Percentiles rank a stretch among this genome's conserved stretches.
These are phyloP conservation scores for Suillus variegatus DNA, from an alignment of 768 basidiomycete genomes.

Conservation along the genomic window DNA sequence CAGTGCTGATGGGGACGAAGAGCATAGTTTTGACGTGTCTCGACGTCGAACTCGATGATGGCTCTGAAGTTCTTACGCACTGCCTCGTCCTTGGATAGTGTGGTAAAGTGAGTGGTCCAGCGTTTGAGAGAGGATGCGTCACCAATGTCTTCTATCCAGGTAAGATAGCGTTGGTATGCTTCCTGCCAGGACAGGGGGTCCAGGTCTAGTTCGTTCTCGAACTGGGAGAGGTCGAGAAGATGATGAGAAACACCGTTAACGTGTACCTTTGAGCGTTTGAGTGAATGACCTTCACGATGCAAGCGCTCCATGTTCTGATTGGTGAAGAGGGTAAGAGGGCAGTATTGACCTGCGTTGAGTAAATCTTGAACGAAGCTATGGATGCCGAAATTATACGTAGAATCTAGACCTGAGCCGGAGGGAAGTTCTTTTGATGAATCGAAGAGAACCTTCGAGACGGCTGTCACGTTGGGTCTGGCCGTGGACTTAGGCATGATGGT, in stretches of 20 bases:
- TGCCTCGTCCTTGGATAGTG: background rate
- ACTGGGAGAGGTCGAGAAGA: background rate
- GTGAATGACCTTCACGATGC: background rate
- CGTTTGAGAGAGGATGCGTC: rapidly evolving
- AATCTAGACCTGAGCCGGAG: background rate
- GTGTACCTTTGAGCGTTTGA: background rate
- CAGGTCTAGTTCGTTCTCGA: background rate
- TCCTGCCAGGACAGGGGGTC: background rate
- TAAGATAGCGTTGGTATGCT: background rate
- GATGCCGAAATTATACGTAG: no score
- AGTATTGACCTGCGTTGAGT: background rate
- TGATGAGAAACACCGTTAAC: background rate
- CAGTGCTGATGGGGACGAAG: no score
- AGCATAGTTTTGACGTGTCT: background rate
- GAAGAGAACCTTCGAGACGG: no score
- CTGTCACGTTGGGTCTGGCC: no score
- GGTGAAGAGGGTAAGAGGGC: background rate
- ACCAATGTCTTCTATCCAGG: background rate
- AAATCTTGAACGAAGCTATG: no score
- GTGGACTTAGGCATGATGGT: no score
- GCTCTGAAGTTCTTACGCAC: background rate
- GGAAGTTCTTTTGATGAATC: no score
- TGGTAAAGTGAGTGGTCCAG: background rate
- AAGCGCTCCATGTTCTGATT: background rate
- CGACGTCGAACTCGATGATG: background rate